Evolutionary conservation across 768 basidiomycete species (phyloP), one percentile per base, ranked within the genome.

Genomic region (Cyclocybe aegerita): DNA sequence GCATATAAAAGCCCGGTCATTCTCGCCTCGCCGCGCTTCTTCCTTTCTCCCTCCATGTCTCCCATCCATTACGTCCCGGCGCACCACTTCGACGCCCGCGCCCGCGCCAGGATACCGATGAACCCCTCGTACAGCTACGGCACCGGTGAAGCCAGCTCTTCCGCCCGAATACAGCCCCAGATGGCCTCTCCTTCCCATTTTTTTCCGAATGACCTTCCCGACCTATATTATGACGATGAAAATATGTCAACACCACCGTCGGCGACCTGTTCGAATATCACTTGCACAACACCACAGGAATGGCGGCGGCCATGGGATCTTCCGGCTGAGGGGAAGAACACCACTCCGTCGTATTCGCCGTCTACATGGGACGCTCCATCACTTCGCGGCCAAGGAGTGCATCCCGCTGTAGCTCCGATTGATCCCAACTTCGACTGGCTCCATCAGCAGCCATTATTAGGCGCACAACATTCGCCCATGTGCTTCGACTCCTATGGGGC

Each of bases 231-330:
- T 47, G 65, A 66, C 48, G 55, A 58, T 23, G 23, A 23, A 14
- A 58, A 57, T 16, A 51, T 58, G 42, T 51, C 60, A 7, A 63
- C 65, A 2, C 64, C 67, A 32, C 60, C 61, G 47, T 68, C 66
- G 35, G 58, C 65, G 3, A 60, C 60, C 4, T 63, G 65, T 4
- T 61, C 60, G 16, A 59, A 60, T 41, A 56, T 63, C 48, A 56
- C 65, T n/a, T 53, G 54, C n/a, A 68, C 67, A 17, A 65, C 67
- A 17, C 60, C 64, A 33, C 57, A 52, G 35, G 55, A 62, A 48
- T 60, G 48, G 54, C 58, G 55, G 35, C 39, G 39, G 33, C 36
- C 52, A 17, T 54, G 54, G 57, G 37, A 54, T 4, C 33, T 39
- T 11, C 32, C 37, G 11, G 50, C 33, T 23, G 14, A 48, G 47